Conservation (phyloP, 352 stramenopile species). For the Pythium catenulatum region DNA sequence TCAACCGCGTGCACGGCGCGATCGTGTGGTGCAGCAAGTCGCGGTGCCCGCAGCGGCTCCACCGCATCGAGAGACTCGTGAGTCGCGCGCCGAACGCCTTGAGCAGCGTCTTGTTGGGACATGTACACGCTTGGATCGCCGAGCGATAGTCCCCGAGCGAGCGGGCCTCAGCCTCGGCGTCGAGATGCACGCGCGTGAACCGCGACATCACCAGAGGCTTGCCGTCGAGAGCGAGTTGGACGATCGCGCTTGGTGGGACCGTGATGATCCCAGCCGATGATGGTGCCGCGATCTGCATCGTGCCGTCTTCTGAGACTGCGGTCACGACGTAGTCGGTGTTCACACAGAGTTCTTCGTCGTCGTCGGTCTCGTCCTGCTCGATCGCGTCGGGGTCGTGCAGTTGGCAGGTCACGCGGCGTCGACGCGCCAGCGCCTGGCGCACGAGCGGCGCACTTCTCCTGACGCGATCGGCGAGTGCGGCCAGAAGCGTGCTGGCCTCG, state of each 20-base stretch:
- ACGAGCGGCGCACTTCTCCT: neutral
- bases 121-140: neutral
- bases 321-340: neutral
- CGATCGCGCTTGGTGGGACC: neutral
- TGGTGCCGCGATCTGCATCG: neutral
- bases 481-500: neutral
- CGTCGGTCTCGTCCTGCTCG: neutral
- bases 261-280: neutral
- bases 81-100: neutral
- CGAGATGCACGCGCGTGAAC: conserved; percentile 17
- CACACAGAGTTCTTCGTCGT: neutral
- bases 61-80: conserved; percentile 17
- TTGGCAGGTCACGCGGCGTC: neutral
- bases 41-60: neutral
- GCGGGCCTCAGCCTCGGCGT: conserved; percentile 9
- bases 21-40: neutral
- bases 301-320: neutral
- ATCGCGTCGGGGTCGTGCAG: neutral
- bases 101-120: conserved; percentile 4
- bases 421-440: neutral
- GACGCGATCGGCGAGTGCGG: neutral
- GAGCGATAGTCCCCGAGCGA: neutral
- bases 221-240: neutral
- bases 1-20: neutral
- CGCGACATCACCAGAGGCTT: neutral